Evolutionary conservation across 176 grass and related monocot genomes (phyloP), one percentile per base, ranked within the genome.

Genomic region (Leersia perrieri): DNA sequence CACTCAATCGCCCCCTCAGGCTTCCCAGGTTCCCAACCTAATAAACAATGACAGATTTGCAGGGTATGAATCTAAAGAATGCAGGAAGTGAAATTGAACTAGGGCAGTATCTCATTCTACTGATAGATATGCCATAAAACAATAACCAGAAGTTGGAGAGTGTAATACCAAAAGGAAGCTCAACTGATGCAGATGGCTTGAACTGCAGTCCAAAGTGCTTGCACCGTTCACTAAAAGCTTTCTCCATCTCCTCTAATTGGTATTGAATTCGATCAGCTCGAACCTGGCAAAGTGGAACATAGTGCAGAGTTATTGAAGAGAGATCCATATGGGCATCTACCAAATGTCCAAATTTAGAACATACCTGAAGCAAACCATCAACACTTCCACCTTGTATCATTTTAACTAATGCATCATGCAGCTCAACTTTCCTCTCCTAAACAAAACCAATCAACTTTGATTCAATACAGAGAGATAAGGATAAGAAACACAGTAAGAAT

Each of bases 281-380:
- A 87, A 99, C 96, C 96, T 99, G 80, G 11, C 38, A 67, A 83
- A 53, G 49, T 53, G 20, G 5, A 70, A 14, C 33, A 25, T 28
- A 60, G 38, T 36, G 44, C 33, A 74, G 25, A 70, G 22, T 84
- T 76, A 73, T 71, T 79, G 33, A 83, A 85, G 66, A 77, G 44
- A 57, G 3, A 68, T 12, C 69, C 14, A 12, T 39, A 61, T 70
- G 11, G 74, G 53, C 25, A 75, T 33, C 75, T 58, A 72, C 51
- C n/a, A 74, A 75, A 72, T 73, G 39, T 69, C 51, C n/a, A 74
- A 75, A 72, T 73, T 47, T 69, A 83, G 47, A 84, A 55, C 51
- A 33, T 85, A 99, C 96, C 96, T 99, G 96, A 87, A 99, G 96
- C 72, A 99, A 86, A 69, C 96, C 96, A 93, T 99, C 96, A 88